A percentile compares a stretch with the other conserved stretches of the same genome.
phyloP scores from a whole-genome alignment of 208 protist genomes.

The Acanthamoeba royreba region DNA sequence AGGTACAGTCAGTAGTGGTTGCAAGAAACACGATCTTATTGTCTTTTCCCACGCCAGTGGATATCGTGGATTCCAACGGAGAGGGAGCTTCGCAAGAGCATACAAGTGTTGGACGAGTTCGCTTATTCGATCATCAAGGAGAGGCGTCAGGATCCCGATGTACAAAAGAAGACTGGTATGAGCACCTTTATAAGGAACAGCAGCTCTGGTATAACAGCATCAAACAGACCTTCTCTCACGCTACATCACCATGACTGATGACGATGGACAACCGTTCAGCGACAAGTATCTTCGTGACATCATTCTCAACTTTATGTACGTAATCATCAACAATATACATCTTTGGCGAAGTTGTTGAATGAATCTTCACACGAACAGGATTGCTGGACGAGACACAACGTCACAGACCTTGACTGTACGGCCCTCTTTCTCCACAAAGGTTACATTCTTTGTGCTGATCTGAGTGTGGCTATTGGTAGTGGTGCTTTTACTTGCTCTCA shows the following conservation, averaged over 20 bases:
- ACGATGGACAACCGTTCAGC: slow-evolving; percentile 4
- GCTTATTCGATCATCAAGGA: slow-evolving; percentile 14
- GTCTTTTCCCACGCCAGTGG: neutral
- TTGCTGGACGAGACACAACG: slow-evolving; percentile 14
- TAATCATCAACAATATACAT: neutral
- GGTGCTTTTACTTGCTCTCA: slow-evolving; percentile 10
- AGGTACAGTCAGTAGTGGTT: neutral
- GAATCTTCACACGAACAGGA: neutral
- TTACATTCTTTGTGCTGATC: neutral
- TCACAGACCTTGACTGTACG: neutral
- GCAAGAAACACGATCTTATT: neutral
- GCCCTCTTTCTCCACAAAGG: neutral
- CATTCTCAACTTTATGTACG: slow-evolving; percentile 37
- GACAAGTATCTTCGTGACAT: slow-evolving; percentile 34
- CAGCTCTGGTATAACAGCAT: neutral
- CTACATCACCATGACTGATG: neutral
- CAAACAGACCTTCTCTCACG: neutral
- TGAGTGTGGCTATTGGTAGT: neutral
- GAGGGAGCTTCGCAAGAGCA: neutral
- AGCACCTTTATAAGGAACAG: neutral
- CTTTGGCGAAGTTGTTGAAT: neutral
- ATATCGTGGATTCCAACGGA: neutral
- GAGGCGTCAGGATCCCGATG: neutral
- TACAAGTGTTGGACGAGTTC: slow-evolving; percentile 13
- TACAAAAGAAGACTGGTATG: neutral